Base-by-base conservation (phyloP, 1,284 basidiomycete genomes). In the Melampsora americana region DNA sequence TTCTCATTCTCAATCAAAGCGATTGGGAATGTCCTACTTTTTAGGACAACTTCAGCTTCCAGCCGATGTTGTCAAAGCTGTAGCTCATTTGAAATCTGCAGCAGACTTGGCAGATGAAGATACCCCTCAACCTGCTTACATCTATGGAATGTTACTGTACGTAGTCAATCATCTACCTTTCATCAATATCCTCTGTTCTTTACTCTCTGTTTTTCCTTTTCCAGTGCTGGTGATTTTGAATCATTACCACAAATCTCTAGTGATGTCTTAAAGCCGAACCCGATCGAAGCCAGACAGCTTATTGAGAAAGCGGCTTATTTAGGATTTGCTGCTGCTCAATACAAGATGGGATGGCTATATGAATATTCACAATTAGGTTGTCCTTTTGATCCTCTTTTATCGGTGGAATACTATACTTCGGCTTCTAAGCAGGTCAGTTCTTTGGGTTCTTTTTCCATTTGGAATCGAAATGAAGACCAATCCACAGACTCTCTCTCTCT, bases 311-410 rank as follows among this genome's bases (percentile, higher is more conserved):
- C 92, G 0, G 94, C 93, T 0, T 95, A 88, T 82, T 87, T 96
- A 59, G 88, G 90, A 79, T 95, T 93, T 80, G 86, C 91, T 0
- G 90, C 93, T 0, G 94, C 95, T 0, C 92, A 95, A 82, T 95
- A 93, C 86, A 96, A 96, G 83, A 87, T 92, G 66, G 95, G 94
- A 0, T 91, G 92, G 82, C 88, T 90, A 2, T 95, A 93, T 84
- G 95, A 97, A 82, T 93, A 95, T 80, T 94, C 94, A 0, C 87
- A 89, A 53, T 86, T 92, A 1, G 90, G 90, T 0, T 93, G 91
- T 85, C 86, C 89, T 0, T 97, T 93, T 83, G 93, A 97, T 80
- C 90, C 94, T 0, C 85, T 96, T 20, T 85, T 96, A 56, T 91
- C 89, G 75, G 93, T 98, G 30, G 92, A 95, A 82, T 97, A 94